Base-by-base conservation (phyloP, 2,329 filamentous ascomycete genomes). In the Chaetomium sp. region DNA sequence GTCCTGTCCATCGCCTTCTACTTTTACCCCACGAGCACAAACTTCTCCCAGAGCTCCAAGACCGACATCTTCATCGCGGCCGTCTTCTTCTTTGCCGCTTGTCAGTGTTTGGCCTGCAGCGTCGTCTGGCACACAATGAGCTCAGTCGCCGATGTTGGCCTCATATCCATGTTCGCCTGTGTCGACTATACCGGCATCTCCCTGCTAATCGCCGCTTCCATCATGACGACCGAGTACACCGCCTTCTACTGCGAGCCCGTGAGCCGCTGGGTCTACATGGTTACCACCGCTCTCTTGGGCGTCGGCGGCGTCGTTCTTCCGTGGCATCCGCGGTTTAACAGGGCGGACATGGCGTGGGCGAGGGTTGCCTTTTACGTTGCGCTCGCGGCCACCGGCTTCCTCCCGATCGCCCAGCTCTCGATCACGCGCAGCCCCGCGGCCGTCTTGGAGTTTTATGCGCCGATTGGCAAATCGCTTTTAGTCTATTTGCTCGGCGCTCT, bases 71-170 rank as follows among this genome's bases (percentile, higher is more conserved):
- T 95, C 74, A 93, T 99, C 68, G 93, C 94, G 0, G 93, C 91
- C 25, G 85, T 96, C 70, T 99, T 99, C 83, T 97, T 99, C 81
- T 91, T 96, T 74, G 95, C 94, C 56, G 95, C 95, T 54, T 93
- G 89, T 82, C 93, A 98, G 77, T 98, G 94, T 74, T 86, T 99
- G 62, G 87, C 94, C 74, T 99, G 95, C 87, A 96, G 91, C 67
- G 94, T 90, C 68, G 88, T 98, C 74, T 99, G 95, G 95, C 95
- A 99, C 80, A 97, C 95, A 29, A 98, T 99, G 93, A 97, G 94
- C 80, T 92, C 92, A 72, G 96, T 98, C 62, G 93, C 94, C 21
- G 91, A 96, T 70, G 89, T 96, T 73, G 87, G 88, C 23, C 86
- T 96, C 50, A 90, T 99, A 79, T 95, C 96, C 75, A 90, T 93